These are phyloP conservation scores for Ciborinia camelliae DNA, from an alignment of 2,329 filamentous ascomycete genomes.

Conservation along the genomic window DNA sequence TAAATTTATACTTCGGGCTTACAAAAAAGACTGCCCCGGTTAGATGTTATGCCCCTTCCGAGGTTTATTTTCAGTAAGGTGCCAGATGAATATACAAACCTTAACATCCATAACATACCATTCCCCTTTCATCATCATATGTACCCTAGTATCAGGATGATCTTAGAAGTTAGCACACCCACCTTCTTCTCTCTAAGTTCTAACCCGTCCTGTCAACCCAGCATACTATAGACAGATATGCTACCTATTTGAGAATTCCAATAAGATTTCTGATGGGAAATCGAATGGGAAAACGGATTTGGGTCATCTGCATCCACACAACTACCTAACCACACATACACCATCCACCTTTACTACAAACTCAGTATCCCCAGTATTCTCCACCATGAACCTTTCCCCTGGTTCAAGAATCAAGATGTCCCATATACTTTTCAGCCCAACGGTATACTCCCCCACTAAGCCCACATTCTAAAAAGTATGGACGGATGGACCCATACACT, in stretches of 20 bases:
- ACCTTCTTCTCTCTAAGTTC: background rate
- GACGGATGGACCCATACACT: background rate
- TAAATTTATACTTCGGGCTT: background rate
- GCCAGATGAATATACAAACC: background rate
- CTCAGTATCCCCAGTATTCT: background rate
- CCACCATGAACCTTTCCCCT: constrained; percentile 12
- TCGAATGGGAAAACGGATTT: background rate
- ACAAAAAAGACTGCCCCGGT: background rate
- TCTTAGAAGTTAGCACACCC: constrained; percentile 5
- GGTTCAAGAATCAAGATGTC: background rate
- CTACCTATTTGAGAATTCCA: background rate
- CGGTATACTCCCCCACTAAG: constrained; percentile 9
- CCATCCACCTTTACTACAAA: background rate
- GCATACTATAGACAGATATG: background rate
- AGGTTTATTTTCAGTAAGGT: constrained; percentile 6
- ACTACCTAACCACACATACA: background rate
- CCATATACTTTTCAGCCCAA: constrained; percentile 11
- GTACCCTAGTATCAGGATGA: constrained; percentile 6
- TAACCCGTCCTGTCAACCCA: background rate
- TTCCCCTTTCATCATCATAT: background rate
- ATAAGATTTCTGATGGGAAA: background rate
- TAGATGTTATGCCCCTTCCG: constrained; percentile 8
- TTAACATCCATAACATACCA: background rate
- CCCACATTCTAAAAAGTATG: constrained; percentile 4
- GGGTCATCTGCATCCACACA: background rate